These are phyloP conservation scores for Bryum argenteum DNA, from an alignment of 225 moss, liverwort and hornwort species.

Conservation along the genomic window DNA sequence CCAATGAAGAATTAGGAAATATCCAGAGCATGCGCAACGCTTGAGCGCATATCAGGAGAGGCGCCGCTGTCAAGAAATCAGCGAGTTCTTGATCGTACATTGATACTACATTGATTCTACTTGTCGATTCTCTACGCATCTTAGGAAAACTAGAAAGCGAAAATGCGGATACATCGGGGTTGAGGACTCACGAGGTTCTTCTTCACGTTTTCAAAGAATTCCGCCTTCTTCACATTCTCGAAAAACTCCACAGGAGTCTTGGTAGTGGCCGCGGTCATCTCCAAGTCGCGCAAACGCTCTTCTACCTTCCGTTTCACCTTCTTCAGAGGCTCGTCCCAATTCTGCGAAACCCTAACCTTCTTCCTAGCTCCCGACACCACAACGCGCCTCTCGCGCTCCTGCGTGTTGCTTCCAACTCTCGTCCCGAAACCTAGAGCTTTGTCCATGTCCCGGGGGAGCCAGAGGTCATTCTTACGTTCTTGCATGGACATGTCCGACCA, in stretches of 20 bases:
- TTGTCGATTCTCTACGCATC: constrained; percentile 6
- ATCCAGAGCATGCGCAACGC: neutral
- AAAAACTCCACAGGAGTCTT: constrained; percentile 72
- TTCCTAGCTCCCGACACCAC: constrained; percentile 42
- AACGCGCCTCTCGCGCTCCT: constrained; percentile 41
- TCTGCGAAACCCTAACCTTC: constrained; percentile 45
- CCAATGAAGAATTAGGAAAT: neutral
- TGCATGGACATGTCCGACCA: constrained; percentile 63
- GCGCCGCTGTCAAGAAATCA: neutral
- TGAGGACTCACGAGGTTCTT: constrained; percentile 53
- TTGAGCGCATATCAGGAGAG: neutral
- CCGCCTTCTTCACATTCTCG: constrained; percentile 68
- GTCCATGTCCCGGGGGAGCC: constrained; percentile 33
- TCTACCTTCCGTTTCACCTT: constrained; percentile 74
- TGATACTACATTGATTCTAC: neutral
- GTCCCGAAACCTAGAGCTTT: constrained; percentile 29
- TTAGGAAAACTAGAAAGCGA: neutral
- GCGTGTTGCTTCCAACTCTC: constrained; percentile 28
- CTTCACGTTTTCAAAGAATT: constrained; percentile 73
- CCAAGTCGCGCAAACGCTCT: constrained; percentile 74
- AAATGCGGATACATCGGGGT: neutral
- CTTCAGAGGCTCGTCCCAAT: constrained; percentile 77
- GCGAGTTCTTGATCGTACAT: neutral
- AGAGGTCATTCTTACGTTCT: constrained; percentile 54
- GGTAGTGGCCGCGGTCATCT: constrained; percentile 63